Conservation (phyloP, 1,284 basidiomycete species). For the Waitea zeae region DNA sequence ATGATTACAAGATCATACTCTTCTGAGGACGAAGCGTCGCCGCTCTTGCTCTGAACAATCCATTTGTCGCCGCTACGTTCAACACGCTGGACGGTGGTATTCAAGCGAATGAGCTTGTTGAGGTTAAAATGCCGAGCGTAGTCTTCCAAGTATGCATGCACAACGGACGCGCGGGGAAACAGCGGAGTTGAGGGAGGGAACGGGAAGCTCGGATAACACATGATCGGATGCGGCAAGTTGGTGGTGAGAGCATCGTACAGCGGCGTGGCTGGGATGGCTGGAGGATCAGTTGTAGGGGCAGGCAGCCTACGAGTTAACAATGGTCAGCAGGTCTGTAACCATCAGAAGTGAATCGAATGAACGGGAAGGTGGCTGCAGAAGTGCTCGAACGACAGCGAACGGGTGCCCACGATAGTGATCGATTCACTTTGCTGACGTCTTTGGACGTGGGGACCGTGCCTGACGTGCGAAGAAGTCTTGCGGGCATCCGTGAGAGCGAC, state of each 20-base stretch:
- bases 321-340: too few relatives aligned
- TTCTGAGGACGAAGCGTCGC: conserved; percentile 34
- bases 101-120: conserved; percentile 32
- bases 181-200: conserved; percentile 57
- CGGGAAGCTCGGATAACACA: conserved; percentile 42
- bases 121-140: conserved; percentile 44
- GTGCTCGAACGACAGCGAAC: too few relatives aligned
- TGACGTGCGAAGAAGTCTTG: too few relatives aligned
- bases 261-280: conserved; percentile 47
- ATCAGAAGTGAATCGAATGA: too few relatives aligned
- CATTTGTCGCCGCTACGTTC: conserved; percentile 28
- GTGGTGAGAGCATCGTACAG: conserved; percentile 62
- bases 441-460: too few relatives aligned
- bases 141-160: conserved; percentile 40
- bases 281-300: conserved; percentile 26
- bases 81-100: conserved; percentile 31
- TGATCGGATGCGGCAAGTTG: conserved; percentile 59
- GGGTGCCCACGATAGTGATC: too few relatives aligned
- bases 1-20: too few relatives aligned
- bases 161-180: conserved; percentile 37
- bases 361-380: too few relatives aligned
- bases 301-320: too few relatives aligned
- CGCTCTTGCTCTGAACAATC: conserved; percentile 18
- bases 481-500: too few relatives aligned
- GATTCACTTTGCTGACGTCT: too few relatives aligned